phyloP scores from a whole-genome alignment of 345 rosid genomes.

The Lepidium aucheri region DNA sequence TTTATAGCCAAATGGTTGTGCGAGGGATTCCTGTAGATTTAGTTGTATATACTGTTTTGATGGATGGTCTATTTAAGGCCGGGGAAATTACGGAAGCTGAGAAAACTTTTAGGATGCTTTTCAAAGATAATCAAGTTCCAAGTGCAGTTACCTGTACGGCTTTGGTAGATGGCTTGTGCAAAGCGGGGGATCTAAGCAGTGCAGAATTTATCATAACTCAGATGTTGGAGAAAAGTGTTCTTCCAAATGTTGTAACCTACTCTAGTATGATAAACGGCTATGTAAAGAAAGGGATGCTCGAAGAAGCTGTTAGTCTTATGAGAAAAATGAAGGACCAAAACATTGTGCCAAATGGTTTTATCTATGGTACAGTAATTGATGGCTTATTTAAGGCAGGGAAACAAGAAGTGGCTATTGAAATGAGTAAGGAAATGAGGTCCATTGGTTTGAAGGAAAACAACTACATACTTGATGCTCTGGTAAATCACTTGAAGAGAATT shows the following conservation, averaged over 20 bases:
- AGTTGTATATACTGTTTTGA: slow-evolving; percentile 60
- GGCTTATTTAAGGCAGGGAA: slow-evolving; percentile 64
- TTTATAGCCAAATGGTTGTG: slow-evolving; percentile 68
- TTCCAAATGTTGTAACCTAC: slow-evolving; percentile 58
- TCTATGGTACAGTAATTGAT: slow-evolving; percentile 58
- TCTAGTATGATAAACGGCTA: slow-evolving; percentile 67
- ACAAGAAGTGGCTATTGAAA: slow-evolving; percentile 42
- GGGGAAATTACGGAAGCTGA: slow-evolving; percentile 54
- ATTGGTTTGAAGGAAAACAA: slow-evolving; percentile 52
- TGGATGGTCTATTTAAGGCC: slow-evolving; percentile 75
- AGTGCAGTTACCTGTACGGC: slow-evolving; percentile 53
- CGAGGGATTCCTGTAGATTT: slow-evolving; percentile 69
- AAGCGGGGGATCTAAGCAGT: slow-evolving; percentile 52
- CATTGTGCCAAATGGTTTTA: slow-evolving; percentile 47
- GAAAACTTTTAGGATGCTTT: slow-evolving; percentile 38
- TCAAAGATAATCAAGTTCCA: slow-evolving; percentile 44
- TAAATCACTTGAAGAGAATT: slow-evolving; percentile 60
- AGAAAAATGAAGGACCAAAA: slow-evolving; percentile 44
- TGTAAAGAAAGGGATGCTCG: slow-evolving; percentile 62
- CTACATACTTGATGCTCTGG: slow-evolving; percentile 51
- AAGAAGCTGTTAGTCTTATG: slow-evolving; percentile 48
- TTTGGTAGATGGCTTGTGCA: slow-evolving; percentile 67
- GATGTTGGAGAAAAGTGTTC: slow-evolving; percentile 45
- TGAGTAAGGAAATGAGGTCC: slow-evolving; percentile 57
- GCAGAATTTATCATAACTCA: slow-evolving; percentile 44